Percentiles rank a stretch among this genome's conserved stretches.
These are phyloP conservation scores for Hymenoscyphus fructigenus DNA, from an alignment of 2,329 filamentous ascomycete species.

Conservation along the genomic window DNA sequence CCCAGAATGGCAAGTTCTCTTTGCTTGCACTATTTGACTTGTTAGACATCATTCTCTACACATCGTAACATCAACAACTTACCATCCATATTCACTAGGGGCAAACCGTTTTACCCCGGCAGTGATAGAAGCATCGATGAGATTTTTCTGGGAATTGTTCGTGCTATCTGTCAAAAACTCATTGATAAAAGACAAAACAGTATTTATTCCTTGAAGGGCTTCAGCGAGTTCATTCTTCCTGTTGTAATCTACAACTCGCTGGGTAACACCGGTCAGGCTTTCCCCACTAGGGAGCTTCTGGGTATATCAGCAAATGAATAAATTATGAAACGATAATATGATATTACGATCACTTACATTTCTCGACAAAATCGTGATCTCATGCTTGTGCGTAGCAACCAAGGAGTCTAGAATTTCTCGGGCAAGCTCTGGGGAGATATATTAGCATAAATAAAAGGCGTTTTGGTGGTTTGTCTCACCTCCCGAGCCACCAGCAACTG, in stretches of 20 bases:
- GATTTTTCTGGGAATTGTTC: slow-evolving; percentile 39
- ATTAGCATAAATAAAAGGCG: too few relatives aligned
- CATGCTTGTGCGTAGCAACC: slow-evolving; percentile 48
- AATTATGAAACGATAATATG: too few relatives aligned
- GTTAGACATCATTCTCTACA: too few relatives aligned
- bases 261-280: slow-evolving; percentile 38
- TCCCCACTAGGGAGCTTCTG: background rate
- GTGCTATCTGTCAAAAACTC: slow-evolving; percentile 24
- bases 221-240: slow-evolving; percentile 40
- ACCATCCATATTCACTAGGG: slow-evolving; percentile 40
- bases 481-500: slow-evolving; percentile 46
- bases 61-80: slow-evolving; percentile 8
- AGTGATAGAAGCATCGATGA: slow-evolving; percentile 42
- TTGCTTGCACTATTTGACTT: slow-evolving; percentile 32
- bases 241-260: slow-evolving; percentile 46
- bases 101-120: slow-evolving; percentile 44
- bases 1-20: slow-evolving; percentile 49
- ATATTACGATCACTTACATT: too few relatives aligned
- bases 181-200: slow-evolving; percentile 49
- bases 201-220: slow-evolving; percentile 48
- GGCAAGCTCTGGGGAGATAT: slow-evolving; percentile 45
- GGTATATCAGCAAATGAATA: too few relatives aligned
- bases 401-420: slow-evolving; percentile 52
- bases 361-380: slow-evolving; percentile 46
- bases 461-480: slow-evolving; percentile 29